Base-by-base conservation (phyloP, 2,329 filamentous ascomycete species). In the Pestalotiopsis sp. region DNA sequence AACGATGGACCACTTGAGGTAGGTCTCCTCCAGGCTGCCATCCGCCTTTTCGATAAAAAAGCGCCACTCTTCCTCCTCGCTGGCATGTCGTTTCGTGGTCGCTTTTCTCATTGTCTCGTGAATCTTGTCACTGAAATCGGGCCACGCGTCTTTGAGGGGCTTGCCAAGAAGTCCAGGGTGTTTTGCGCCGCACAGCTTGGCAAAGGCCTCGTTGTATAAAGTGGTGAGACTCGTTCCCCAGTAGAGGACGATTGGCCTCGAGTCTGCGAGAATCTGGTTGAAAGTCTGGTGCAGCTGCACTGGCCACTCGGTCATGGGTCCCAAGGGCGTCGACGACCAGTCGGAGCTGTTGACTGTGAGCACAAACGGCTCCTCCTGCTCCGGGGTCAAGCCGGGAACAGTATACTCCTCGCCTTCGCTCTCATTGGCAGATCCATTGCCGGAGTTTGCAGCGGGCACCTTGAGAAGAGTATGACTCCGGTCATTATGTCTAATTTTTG, bases 141-240 rank as follows among this genome's bases (percentile, higher is more conserved):
- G 81, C 90, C 90, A 93, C 4, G 87, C 86, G 52, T 89, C 83
- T 31, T 83, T 82, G 69, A 92, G 79, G 31, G 83, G 84, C 73
- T 87, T 86, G 2, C 91, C 91, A 78, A 93, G 86, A 12, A 92
- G 78, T 2, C 74, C 73, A 1, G 91, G 91, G 74, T 93, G 91
- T 68, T 90, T 90, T 67, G 89, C 84, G 13, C 90, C 90, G 64
- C 89, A 89, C 20, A 92, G 83, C 68, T 86, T 80, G 68, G 88
- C 84, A 73, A 93, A 93, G 0, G 91, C 90, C 73, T 92, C 91
- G 73, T 94, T 94, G 79, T 94, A 94, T 11, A 94, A 87, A 7
- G 87, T 86, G 17, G 90, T 85, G 57, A 88, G 83, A 13, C 91
- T 84, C 2, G 85, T 81, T 1, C 89, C 89, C 89, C 89, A 91